Evolutionary conservation across 345 rosid genomes (phyloP), one percentile per base, ranked within the genome.

Genomic region (Salix dunnii): DNA sequence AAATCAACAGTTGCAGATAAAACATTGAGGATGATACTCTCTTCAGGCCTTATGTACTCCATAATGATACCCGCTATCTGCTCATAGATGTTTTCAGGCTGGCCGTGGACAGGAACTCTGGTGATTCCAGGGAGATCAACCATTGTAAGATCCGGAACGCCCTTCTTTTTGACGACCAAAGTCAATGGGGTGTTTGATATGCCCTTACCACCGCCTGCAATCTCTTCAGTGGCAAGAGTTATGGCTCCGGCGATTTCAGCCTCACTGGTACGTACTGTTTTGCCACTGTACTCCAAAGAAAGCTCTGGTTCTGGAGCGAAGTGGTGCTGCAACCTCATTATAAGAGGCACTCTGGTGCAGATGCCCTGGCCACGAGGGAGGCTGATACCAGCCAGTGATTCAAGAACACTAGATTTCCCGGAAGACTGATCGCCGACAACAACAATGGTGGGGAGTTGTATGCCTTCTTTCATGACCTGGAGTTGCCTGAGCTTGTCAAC

Each of bases 111-210:
- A 0, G 88, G 87, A 21, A 87, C 87, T 21, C 89, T 66, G 0
- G 88, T 89, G 68, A 89, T 89, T 5, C 89, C 89, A 0, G 93
- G 93, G 18, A 89, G 87, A 83, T 87, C 91, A 9, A 89, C 85
- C 89, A 88, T 86, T 0, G 89, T 85, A 0, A 90, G 68, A 70
- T 88, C 88, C 5, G 88, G 89, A 31, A 88, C 88, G 20, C 80
- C 90, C 0, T 25, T 30, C 62, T 85, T 88, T 65, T 81, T 85
- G 25, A 88, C 87, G 1, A 83, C 82, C 20, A 85, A 75, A 0
- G 91, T 87, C 49, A 87, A 25, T 3, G 89, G 82, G 20, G 76
- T 28, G 68, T 85, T 79, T 0, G 87, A 85, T 3, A 89, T 85
- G 0, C 89, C 89, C 61, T 88, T 88, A 5, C 87, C 88, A 16